Evolutionary conservation across 495 filamentous ascomycete species (phyloP), one percentile per base, ranked within the genome.

Genomic region (Mytilinidion resinicola): DNA sequence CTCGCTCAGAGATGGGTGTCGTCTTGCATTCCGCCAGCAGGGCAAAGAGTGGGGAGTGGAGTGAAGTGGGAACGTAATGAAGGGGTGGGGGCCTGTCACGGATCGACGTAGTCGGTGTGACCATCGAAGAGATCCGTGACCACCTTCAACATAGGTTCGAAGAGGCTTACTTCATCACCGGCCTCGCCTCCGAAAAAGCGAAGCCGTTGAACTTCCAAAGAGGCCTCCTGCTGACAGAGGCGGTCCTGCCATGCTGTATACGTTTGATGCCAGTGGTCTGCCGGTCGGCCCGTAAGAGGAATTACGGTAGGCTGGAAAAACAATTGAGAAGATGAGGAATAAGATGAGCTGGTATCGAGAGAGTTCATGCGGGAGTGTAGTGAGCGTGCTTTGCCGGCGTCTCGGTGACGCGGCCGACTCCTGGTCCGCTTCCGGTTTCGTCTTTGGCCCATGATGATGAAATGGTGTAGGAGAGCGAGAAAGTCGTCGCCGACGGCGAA

Each of bases 91-190:
- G 33, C 20, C 33, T 49, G 46, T 63, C 63, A 70, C 12, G 65
- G 62, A 59, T 73, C 70, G 21, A 65, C 65, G 59, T 73, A 73
- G 57, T 72, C 69, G 54, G 63, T 61, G 38, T 58, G 30, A 38
- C 68, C 69, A 53, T 71, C 56, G 60, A 73, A 73, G 12, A 73
- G 67, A 56, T 61, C 63, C 49, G 67, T 61, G 35, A 73, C 70
- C n/a, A 73, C 70, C 62, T 67, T 64, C 54, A 73, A 54, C 70
- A 73, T 73, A 0, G 62, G 65, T 19, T 67, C 69, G 7, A 68
- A 55, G 3, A 73, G 66, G 49, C 61, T 61, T 38, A 60, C 61
- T 57, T 69, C 66, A 43, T 70, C 68, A 43, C 62, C 64, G 17
- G 53, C 63, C 38, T 66, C 62, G 33, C 68, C 68, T 37, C 68